Conservation (phyloP, 805 yeast species). For the Yamadazyma philogaea region DNA sequence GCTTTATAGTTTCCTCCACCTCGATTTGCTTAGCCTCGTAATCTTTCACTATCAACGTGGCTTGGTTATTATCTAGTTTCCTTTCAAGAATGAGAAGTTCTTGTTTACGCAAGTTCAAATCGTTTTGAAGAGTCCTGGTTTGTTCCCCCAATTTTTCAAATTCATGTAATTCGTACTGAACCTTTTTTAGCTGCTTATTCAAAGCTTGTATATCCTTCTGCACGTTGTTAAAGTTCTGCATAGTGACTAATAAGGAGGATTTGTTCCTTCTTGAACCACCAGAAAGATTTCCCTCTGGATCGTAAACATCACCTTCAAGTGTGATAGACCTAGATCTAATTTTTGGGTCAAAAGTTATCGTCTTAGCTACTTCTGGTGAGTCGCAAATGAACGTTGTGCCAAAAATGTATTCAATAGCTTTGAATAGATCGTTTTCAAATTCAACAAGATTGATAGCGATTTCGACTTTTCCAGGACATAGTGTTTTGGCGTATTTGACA, state of each 20-base stretch:
- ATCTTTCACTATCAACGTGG: conserved; percentile 53
- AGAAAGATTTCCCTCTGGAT: conserved; percentile 91
- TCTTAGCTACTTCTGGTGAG: conserved; percentile 84
- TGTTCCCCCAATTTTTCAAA: conserved; percentile 44
- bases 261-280: conserved; percentile 82
- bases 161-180: conserved; percentile 39
- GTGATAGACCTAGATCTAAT: conserved; percentile 83
- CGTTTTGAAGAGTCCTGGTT: conserved; percentile 57
- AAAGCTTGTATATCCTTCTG: conserved; percentile 37
- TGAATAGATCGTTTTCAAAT: conserved; percentile 63
- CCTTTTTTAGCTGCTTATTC: conserved; percentile 39
- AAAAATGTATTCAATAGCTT: conserved; percentile 89
- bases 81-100: conserved; percentile 54
- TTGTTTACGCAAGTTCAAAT: conserved; percentile 55
- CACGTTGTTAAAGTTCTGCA: conserved; percentile 60
- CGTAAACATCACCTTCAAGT: conserved; percentile 88
- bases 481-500: conserved; percentile 62
- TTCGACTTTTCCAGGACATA: conserved; percentile 83
- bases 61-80: conserved; percentile 53
- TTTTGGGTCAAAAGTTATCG: conserved; percentile 81
- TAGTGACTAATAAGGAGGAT: conserved; percentile 56
- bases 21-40: conserved; percentile 46
- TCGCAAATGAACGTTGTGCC: conserved; percentile 86
- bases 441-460: conserved; percentile 81
- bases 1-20: conserved; percentile 38